phyloP scores from a whole-genome alignment of 495 filamentous ascomycete species.

The Penicillium chermesinum region DNA sequence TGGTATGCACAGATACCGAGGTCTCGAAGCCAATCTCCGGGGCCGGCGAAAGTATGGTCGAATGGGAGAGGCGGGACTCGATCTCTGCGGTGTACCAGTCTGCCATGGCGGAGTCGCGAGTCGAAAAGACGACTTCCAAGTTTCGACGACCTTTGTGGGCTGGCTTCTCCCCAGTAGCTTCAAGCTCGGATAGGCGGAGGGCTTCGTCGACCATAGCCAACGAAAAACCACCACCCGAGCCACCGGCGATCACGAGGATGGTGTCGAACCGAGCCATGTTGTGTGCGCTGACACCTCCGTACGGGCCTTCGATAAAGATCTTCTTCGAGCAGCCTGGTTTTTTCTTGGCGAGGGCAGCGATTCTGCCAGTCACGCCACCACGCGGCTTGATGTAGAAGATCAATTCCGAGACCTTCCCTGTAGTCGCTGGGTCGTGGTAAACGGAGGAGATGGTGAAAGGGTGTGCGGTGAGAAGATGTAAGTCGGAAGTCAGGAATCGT shows the following conservation, averaged over 20 bases:
- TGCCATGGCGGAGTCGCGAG: constrained; percentile 21
- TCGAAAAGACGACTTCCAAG: constrained; percentile 27
- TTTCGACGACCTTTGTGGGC: constrained; percentile 10
- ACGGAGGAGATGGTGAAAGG: constrained; percentile 50
- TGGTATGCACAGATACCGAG: constrained; percentile 27
- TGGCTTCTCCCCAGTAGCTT: neutral
- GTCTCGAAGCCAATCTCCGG: constrained; percentile 29
- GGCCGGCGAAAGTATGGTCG: constrained; percentile 8
- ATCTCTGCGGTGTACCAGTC: constrained; percentile 28
- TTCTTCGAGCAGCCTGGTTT: constrained; percentile 22
- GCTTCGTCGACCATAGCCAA: constrained; percentile 32
- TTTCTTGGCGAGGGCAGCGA: constrained; percentile 28
- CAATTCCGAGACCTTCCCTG: constrained; percentile 26
- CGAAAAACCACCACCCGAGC: constrained; percentile 49
- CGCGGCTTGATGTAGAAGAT: constrained; percentile 41
- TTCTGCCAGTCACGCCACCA: constrained; percentile 38
- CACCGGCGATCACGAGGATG: constrained; percentile 48
- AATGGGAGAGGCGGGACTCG: constrained; percentile 19
- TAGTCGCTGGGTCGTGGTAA: constrained; percentile 17
- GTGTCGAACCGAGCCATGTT: constrained; percentile 28
- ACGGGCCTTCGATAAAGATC: constrained; percentile 47
- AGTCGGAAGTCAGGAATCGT: constrained; percentile 39
- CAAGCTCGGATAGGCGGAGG: constrained; percentile 12
- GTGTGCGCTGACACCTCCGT: constrained; percentile 38
- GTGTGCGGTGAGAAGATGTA: constrained; percentile 41